Evolutionary conservation across 2,329 filamentous ascomycete species (phyloP).

Genomic region (Trichoderma pleuroti): DNA sequence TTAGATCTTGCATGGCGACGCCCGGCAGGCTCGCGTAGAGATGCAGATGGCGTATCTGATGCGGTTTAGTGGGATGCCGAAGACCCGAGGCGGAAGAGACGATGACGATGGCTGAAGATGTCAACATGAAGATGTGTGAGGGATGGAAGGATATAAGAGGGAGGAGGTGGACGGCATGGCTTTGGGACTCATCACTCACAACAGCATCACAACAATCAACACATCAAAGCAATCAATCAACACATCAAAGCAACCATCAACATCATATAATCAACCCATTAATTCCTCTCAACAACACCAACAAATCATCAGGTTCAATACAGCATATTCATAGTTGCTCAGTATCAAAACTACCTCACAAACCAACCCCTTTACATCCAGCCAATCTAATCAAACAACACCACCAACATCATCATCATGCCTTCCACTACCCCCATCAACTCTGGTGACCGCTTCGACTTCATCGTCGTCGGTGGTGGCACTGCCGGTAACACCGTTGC

Average conservation of each 20-base stretch:
- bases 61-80: background rate
- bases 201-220: background rate
- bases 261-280: background rate
- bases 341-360: background rate
- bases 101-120: background rate
- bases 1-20: background rate
- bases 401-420: background rate
- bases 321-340: background rate
- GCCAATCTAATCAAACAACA: constrained; percentile 21
- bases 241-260: background rate
- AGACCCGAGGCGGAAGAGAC: background rate
- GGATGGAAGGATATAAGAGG: background rate
- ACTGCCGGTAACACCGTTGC: constrained; percentile 37
- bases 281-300: background rate
- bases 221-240: constrained; percentile 25
- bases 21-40: background rate
- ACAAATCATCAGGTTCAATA: no score
- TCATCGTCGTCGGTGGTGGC: constrained; percentile 35
- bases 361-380: background rate
- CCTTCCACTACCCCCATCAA: constrained; percentile 15
- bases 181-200: background rate
- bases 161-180: background rate
- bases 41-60: background rate
- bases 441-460: constrained; percentile 27
- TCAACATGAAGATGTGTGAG: no score